Conservation (phyloP, 192 early-diverging fungal genomes). For the Umbelopsis vinacea region DNA sequence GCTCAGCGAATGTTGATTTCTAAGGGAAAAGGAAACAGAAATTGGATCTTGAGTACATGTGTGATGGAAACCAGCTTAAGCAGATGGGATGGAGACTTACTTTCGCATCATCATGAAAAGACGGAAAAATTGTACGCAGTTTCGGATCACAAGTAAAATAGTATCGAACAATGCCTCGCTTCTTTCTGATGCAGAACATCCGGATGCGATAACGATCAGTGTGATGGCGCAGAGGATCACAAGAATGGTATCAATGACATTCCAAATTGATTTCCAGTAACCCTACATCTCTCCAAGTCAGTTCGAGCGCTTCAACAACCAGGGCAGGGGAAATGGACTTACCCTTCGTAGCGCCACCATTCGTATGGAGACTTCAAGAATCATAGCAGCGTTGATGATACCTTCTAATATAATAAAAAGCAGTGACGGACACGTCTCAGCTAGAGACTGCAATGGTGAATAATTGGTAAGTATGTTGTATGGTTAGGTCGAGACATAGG, state of each 20-base stretch:
- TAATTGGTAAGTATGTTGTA: not conserved
- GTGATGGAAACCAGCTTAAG: not conserved
- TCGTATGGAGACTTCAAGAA: constrained; percentile 70
- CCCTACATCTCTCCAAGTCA: constrained; percentile 30
- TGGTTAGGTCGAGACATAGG: not conserved
- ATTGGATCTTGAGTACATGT: not conserved
- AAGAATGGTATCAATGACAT: constrained; percentile 72
- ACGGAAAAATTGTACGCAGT: constrained; percentile 70
- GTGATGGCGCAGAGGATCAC: constrained; percentile 72
- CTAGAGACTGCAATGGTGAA: constrained; percentile 18
- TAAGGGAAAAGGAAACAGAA: not conserved
- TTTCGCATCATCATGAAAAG: constrained; percentile 70
- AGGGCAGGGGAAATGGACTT: not conserved
- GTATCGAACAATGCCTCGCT: constrained; percentile 76
- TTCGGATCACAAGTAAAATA: constrained; percentile 72
- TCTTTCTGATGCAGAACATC: constrained; percentile 66
- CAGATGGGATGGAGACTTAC: constrained; percentile 33
- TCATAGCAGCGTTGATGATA: constrained; percentile 77
- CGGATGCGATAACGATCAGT: constrained; percentile 64
- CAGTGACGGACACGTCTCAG: constrained; percentile 55
- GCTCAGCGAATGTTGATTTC: constrained; percentile 37
- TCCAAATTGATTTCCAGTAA: constrained; percentile 71
- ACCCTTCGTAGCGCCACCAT: constrained; percentile 67
- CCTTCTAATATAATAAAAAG: constrained; percentile 74
- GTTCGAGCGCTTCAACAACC: too few species aligned